Evolutionary conservation across 2,329 filamentous ascomycete genomes (phyloP).

Genomic region (Ophiostoma piceae): DNA sequence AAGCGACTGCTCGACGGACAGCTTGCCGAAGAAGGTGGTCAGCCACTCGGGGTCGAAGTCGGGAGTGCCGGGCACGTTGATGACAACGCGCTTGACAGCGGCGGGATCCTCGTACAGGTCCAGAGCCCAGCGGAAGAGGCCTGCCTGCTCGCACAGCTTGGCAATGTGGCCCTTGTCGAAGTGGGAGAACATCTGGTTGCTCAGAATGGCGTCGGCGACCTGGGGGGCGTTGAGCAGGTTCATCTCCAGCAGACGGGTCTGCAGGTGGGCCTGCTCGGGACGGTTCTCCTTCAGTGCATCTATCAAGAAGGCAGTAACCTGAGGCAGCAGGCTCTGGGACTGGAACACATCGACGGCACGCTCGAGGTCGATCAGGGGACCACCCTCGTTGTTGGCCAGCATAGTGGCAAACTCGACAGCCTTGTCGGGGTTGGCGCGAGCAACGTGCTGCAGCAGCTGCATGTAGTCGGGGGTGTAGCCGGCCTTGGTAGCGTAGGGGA

Average conservation of each 20-base stretch:
- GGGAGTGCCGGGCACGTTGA: slow-evolving; percentile 74
- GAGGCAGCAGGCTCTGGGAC: slow-evolving; percentile 94
- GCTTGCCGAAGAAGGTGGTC: slow-evolving; percentile 83
- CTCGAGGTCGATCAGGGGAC: slow-evolving; percentile 83
- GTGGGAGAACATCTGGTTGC: slow-evolving; percentile 97
- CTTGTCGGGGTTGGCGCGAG: slow-evolving; percentile 86
- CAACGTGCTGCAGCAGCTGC: slow-evolving; percentile 83
- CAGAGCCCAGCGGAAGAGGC: slow-evolving; percentile 76
- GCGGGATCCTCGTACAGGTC: slow-evolving; percentile 92
- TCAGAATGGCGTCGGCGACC: slow-evolving; percentile 93
- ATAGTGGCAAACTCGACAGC: slow-evolving; percentile 91
- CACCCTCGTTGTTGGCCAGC: slow-evolving; percentile 81
- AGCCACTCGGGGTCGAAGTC: slow-evolving; percentile 90
- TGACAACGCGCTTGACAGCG: slow-evolving; percentile 81
- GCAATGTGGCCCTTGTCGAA: slow-evolving; percentile 90
- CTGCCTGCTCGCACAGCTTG: slow-evolving; percentile 86
- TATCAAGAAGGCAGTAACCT: slow-evolving; percentile 94
- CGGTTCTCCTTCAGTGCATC: slow-evolving; percentile 93
- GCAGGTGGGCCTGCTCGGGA: slow-evolving; percentile 85
- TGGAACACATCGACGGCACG: slow-evolving; percentile 97
- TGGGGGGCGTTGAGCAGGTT: slow-evolving; percentile 94
- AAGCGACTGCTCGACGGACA: slow-evolving; percentile 91
- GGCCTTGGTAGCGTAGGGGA: slow-evolving; percentile 78
- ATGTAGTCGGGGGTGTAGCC: slow-evolving; percentile 96
- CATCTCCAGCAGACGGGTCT: slow-evolving; percentile 96